These are phyloP conservation scores for Flaveria brownii DNA, from an alignment of 129 eudicot species.

Conservation along the genomic window DNA sequence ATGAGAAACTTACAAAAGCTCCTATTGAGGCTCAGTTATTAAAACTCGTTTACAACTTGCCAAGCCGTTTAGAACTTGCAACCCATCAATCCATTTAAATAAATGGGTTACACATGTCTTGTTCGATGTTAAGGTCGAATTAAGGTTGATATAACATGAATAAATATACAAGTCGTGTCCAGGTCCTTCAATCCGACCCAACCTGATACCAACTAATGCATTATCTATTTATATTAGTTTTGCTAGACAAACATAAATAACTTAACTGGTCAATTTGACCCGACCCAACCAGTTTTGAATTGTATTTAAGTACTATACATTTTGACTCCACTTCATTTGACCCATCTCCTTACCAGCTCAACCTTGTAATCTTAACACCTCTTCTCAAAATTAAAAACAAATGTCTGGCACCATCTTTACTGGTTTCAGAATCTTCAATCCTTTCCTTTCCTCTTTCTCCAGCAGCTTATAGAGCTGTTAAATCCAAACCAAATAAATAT, in stretches of 20 bases:
- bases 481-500: neutral
- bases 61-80: too few species aligned
- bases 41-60: neutral
- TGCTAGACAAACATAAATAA: neutral
- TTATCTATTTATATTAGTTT: neutral
- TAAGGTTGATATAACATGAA: too few species aligned
- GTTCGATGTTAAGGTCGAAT: neutral
- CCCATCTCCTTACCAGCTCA: neutral
- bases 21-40: too few species aligned
- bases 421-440: neutral
- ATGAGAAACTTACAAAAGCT: too few species aligned
- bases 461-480: neutral
- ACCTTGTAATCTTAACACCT: neutral
- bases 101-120: neutral
- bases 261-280: neutral
- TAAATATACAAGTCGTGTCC: neutral
- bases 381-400: neutral
- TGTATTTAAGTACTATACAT: neutral
- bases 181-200: neutral
- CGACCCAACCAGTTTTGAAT: neutral
- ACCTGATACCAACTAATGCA: neutral
- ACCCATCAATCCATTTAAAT: neutral
- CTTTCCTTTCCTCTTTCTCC: neutral
- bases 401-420: too few species aligned
- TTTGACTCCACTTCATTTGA: conserved; percentile 3